These are phyloP conservation scores for Diaporthe citrichinensis DNA, from an alignment of 2,329 filamentous ascomycete genomes.

Conservation along the genomic window DNA sequence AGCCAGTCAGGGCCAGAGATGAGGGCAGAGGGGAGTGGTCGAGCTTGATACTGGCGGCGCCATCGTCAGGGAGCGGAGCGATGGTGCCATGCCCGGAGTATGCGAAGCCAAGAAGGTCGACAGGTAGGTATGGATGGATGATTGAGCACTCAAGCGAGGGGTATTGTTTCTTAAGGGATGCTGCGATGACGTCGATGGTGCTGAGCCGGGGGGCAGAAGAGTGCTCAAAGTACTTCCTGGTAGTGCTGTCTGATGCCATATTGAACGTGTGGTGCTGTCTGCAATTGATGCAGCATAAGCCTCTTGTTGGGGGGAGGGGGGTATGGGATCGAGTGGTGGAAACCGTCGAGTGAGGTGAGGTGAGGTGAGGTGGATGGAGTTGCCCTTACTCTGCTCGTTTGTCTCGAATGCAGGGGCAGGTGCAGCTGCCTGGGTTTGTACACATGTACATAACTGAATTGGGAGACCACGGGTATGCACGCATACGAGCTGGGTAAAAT, in stretches of 20 bases:
- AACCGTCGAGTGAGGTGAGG: not conserved
- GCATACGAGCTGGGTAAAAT: constrained; percentile 10
- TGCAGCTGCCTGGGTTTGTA: constrained; percentile 5
- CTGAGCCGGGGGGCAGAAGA: constrained; percentile 56
- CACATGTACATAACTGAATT: not conserved
- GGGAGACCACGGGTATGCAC: not conserved
- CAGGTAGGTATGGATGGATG: constrained; percentile 47
- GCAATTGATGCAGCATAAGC: not conserved
- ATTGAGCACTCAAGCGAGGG: constrained; percentile 59
- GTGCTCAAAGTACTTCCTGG: constrained; percentile 56
- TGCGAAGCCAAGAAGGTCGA: constrained; percentile 60
- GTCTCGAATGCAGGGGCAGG: not conserved
- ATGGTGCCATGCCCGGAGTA: constrained; percentile 54
- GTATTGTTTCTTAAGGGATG: constrained; percentile 58
- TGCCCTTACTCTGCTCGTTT: not conserved
- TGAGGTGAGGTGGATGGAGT: not conserved
- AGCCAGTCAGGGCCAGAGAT: constrained; percentile 56
- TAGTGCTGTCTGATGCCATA: constrained; percentile 40
- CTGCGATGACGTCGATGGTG: constrained; percentile 59
- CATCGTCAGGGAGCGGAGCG: constrained; percentile 48
- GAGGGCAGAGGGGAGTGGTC: constrained; percentile 47
- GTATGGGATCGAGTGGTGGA: not conserved
- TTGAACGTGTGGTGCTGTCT: not conserved
- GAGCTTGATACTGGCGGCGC: constrained; percentile 29
- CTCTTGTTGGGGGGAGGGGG: not conserved